Evolutionary conservation across 2,329 filamentous ascomycete species (phyloP).

Genomic region (Colletotrichum sp.): DNA sequence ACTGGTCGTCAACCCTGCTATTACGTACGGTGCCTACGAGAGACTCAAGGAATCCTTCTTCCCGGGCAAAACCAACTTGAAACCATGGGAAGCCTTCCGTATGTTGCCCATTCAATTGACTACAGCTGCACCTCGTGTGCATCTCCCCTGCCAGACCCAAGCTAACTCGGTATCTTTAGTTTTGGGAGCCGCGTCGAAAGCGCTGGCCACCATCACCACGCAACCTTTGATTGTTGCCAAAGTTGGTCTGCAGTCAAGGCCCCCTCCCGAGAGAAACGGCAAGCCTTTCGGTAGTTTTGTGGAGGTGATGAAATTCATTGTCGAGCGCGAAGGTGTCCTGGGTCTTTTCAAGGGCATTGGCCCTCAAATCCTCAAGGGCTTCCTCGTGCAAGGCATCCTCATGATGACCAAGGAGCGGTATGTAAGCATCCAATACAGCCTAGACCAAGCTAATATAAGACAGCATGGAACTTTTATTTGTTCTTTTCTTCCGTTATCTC

Average conservation of each 20-base stretch:
- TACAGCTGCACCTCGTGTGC: not conserved
- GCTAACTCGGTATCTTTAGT: conserved; percentile 53
- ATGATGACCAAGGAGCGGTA: conserved; percentile 99
- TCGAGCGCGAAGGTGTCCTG: conserved; percentile 81
- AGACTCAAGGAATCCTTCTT: conserved; percentile 80
- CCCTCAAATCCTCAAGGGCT: conserved; percentile 90
- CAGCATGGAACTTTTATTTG: conserved; percentile 81
- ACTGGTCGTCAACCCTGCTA: conserved; percentile 93
- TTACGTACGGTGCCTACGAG: conserved; percentile 97
- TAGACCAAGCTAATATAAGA: conserved; percentile 42
- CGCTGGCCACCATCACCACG: conserved; percentile 87
- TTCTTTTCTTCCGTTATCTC: conserved; percentile 85
- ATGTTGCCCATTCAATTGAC: conserved; percentile 45
- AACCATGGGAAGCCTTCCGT: conserved; percentile 91
- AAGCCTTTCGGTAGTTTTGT: conserved; percentile 93
- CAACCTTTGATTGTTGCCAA: conserved; percentile 98
- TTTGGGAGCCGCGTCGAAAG: conserved; percentile 91
- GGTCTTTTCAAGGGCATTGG: conserved; percentile 97
- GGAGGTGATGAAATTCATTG: conserved; percentile 94
- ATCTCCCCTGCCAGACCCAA: not conserved
- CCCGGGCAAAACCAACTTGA: conserved; percentile 76
- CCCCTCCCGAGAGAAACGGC: conserved; percentile 81
- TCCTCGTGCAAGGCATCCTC: conserved; percentile 91
- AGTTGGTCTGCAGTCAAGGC: conserved; percentile 92
- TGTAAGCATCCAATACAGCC: conserved; percentile 25